These are phyloP conservation scores for Fusarium sp. DNA, from an alignment of 2,329 filamentous ascomycete genomes.

Conservation along the genomic window DNA sequence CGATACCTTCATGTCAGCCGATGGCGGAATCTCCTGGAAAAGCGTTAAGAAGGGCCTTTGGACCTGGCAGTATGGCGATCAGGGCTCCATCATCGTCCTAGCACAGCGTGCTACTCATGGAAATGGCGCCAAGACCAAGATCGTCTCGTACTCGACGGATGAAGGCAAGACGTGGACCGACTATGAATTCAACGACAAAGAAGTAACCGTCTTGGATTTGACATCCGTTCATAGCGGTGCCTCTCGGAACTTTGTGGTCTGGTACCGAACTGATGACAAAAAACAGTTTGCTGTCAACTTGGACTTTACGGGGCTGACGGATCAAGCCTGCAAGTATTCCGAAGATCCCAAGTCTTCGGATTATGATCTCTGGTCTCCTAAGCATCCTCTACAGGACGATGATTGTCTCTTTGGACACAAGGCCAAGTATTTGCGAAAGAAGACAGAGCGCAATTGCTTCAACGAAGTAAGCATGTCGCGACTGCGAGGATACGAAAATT, in stretches of 20 bases:
- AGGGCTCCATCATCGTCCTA: constrained; percentile 91
- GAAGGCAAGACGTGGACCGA: constrained; percentile 83
- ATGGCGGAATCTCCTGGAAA: constrained; percentile 91
- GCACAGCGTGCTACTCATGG: constrained; percentile 76
- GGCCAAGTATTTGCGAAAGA: constrained; percentile 91
- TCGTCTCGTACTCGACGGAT: constrained; percentile 79
- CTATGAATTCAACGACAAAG: constrained; percentile 75
- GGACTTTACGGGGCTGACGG: constrained; percentile 85
- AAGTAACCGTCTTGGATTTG: constrained; percentile 79
- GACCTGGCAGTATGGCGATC: constrained; percentile 95
- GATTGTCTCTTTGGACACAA: constrained; percentile 94
- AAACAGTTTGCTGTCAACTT: constrained; percentile 79
- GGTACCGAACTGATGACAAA: constrained; percentile 70
- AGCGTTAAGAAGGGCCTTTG: constrained; percentile 86
- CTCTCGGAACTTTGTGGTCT: constrained; percentile 90
- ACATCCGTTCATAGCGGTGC: constrained; percentile 89
- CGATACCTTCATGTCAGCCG: constrained; percentile 89
- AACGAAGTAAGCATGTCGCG: constrained; percentile 78
- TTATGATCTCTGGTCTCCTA: constrained; percentile 88
- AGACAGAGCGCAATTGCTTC: constrained; percentile 78
- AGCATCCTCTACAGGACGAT: constrained; percentile 79
- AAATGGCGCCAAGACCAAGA: constrained; percentile 72
- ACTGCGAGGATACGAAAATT: constrained; percentile 79
- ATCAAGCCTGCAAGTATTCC: constrained; percentile 74
- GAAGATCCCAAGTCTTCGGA: constrained; percentile 66